A percentile compares a stretch with the other conserved stretches of the same genome.
Conservation (phyloP, 1,139 yeast genomes). For the Candida tetrigidarum region DNA sequence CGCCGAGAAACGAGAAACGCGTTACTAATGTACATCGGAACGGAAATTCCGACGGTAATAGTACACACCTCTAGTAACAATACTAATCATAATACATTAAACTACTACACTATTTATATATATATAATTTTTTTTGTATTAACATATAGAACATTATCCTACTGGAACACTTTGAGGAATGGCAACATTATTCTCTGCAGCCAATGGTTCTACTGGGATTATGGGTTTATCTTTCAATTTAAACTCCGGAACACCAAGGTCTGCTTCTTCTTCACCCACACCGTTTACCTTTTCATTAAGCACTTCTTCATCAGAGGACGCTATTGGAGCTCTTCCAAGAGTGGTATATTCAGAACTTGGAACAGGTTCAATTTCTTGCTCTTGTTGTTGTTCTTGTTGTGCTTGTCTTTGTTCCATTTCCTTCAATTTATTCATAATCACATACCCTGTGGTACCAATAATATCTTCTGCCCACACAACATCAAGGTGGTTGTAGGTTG, state of each 20-base stretch:
- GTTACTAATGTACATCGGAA: too few relatives aligned
- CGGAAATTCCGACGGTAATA: too few relatives aligned
- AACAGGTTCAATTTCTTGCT: background rate
- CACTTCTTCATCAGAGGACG: slow-evolving; percentile 1
- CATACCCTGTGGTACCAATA: slow-evolving; percentile 34
- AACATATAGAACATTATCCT: background rate
- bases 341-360: background rate
- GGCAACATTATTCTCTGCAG: background rate
- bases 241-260: background rate
- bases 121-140: too few relatives aligned
- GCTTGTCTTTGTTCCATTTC: background rate
- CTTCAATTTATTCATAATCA: slow-evolving; percentile 17
- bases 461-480: slow-evolving; percentile 61
- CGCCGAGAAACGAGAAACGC: too few relatives aligned
- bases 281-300: slow-evolving; percentile 2
- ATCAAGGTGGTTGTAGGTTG: slow-evolving; percentile 57
- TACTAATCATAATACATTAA: too few relatives aligned
- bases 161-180: slow-evolving; percentile 1
- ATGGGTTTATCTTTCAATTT: slow-evolving; percentile 1
- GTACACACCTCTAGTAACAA: too few relatives aligned
- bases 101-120: too few relatives aligned
- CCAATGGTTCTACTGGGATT: slow-evolving; percentile 2
- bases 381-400: background rate
- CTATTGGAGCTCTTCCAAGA: background rate
- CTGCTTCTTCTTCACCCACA: background rate